A percentile compares a stretch with the other conserved stretches of the same genome.
These are phyloP conservation scores for Aspergillus coremiiformis DNA, from an alignment of 495 filamentous ascomycete species.

Conservation along the genomic window DNA sequence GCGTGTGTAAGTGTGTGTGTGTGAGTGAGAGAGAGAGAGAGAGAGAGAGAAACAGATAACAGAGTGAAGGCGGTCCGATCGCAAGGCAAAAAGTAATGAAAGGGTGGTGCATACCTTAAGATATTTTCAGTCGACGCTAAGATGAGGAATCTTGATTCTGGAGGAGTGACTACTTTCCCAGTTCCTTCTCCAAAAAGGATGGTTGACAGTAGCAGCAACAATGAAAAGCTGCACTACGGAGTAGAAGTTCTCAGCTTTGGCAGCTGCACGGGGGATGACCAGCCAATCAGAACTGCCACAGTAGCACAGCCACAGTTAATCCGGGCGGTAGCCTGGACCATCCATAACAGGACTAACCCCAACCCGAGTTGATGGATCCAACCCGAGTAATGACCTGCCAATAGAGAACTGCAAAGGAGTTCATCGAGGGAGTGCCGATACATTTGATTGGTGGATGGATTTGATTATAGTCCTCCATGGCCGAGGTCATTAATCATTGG, in stretches of 20 bases:
- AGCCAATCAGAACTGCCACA: conserved; percentile 8
- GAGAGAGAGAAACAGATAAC: too few relatives aligned
- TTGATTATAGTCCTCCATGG: conserved; percentile 1
- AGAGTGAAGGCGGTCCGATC: not conserved
- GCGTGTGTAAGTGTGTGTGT: conserved; percentile 8
- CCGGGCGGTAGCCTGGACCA: not conserved
- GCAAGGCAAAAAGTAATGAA: not conserved
- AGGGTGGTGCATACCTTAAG: not conserved
- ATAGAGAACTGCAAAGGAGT: conserved; percentile 1
- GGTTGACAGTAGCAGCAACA: not conserved
- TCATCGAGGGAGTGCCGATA: conserved; percentile 6
- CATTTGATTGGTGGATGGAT: conserved; percentile 13
- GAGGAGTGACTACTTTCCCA: not conserved
- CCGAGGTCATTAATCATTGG: conserved; percentile 12
- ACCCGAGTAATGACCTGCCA: conserved; percentile 2
- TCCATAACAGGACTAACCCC: conserved; percentile 10
- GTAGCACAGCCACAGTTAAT: too few relatives aligned
- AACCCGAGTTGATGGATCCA: conserved; percentile 11
- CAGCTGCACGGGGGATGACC: not conserved
- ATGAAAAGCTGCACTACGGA: not conserved
- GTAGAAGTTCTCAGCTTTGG: not conserved
- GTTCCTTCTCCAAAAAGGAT: not conserved
- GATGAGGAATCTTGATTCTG: not conserved
- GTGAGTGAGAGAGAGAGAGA: not conserved
- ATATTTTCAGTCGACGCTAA: not conserved